phyloP scores from a whole-genome alignment of 1,139 yeast genomes.

The Candida sojae region DNA sequence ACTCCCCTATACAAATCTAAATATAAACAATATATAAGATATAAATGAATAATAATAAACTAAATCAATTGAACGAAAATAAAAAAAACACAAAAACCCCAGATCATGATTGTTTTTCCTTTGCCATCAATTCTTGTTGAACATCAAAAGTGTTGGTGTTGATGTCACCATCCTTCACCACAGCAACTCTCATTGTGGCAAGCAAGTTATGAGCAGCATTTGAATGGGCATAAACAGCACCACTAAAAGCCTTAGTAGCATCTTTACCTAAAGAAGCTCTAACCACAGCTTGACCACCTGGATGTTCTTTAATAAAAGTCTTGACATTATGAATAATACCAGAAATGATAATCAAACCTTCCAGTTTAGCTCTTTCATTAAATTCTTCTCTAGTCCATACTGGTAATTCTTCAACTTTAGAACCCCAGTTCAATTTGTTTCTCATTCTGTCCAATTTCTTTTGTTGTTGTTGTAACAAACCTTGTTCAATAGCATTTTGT shows the following conservation, averaged over 20 bases:
- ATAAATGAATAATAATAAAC: background rate
- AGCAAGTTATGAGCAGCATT: slow-evolving; percentile 96
- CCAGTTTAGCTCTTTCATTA: slow-evolving; percentile 59
- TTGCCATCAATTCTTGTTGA: slow-evolving; percentile 53
- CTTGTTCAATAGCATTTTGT: slow-evolving; percentile 95
- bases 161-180: slow-evolving; percentile 68
- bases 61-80: background rate
- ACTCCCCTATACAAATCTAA: slow-evolving; percentile 2
- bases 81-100: background rate
- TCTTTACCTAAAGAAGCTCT: slow-evolving; percentile 91
- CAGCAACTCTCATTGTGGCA: slow-evolving; percentile 95
- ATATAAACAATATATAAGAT: background rate
- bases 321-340: slow-evolving; percentile 96
- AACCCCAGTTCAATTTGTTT: slow-evolving; percentile 87
- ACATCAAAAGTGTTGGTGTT: slow-evolving; percentile 51
- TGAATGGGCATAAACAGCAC: slow-evolving; percentile 96
- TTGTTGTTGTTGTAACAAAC: slow-evolving; percentile 92
- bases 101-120: slow-evolving; percentile 21
- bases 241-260: slow-evolving; percentile 96
- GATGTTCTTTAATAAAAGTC: slow-evolving; percentile 85
- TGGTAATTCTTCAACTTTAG: slow-evolving; percentile 79
- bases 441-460: slow-evolving; percentile 88
- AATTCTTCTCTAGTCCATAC: slow-evolving; percentile 89
- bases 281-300: slow-evolving; percentile 93
- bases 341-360: slow-evolving; percentile 73